Conservation (phyloP, 352 stramenopile species). For the Phytophthora fragariaefolia region DNA sequence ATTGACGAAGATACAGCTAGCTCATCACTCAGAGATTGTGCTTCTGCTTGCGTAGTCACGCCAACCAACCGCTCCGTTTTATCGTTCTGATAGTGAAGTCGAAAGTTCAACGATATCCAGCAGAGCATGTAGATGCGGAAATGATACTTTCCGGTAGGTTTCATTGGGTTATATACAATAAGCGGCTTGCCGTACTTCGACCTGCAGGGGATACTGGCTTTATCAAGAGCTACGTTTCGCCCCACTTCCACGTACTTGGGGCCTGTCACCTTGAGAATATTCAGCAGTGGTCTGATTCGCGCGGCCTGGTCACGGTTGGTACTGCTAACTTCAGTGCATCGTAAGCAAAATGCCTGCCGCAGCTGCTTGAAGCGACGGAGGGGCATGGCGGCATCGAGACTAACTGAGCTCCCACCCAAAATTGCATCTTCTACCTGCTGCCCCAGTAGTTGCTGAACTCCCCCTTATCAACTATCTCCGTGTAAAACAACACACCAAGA, state of each 20-base stretch:
- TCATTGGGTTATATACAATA: constrained; percentile 26
- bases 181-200: constrained; percentile 7
- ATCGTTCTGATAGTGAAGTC: constrained; percentile 22
- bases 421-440: constrained; percentile 14
- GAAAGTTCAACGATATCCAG: constrained; percentile 38
- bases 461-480: neutral
- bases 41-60: too few species aligned
- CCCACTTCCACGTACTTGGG: neutral
- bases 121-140: constrained; percentile 18
- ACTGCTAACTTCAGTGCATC: constrained; percentile 8
- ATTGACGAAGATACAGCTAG: too few species aligned
- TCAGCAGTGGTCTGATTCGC: neutral
- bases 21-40: too few species aligned
- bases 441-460: neutral
- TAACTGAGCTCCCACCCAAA: neutral
- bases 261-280: neutral
- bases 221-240: constrained; percentile 1
- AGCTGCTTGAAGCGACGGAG: constrained; percentile 37
- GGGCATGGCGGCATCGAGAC: constrained; percentile 30
- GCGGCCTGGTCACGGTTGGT: constrained; percentile 1
- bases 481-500: neutral
- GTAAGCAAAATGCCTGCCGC: constrained; percentile 35
- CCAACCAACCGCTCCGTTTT: too few species aligned
- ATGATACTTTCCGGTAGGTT: constrained; percentile 30
- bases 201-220: constrained; percentile 12